Base-by-base conservation (phyloP, 495 filamentous ascomycete species). In the Xylaria acuta region DNA sequence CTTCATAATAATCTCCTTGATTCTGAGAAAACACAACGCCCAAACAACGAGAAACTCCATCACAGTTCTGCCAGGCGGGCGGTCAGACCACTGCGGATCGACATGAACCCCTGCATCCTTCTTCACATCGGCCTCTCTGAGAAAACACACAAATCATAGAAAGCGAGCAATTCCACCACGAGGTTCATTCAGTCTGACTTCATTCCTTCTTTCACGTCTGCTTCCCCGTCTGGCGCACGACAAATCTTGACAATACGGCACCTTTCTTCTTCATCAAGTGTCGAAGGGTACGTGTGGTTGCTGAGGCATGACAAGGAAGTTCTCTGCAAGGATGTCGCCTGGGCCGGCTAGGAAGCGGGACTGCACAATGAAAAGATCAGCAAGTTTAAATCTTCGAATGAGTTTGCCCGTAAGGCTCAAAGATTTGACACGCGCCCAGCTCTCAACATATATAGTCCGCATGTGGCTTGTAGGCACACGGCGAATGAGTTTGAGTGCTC, bases 401-500 rank as follows among this genome's bases (percentile, higher is more conserved):
- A 98, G 80, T 72, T 87, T 88, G 8, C 95, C 95, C 67, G 92
- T 94, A 63, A 97, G 80, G 83, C 95, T 98, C 75, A 97, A 78
- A 12, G 86, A 90, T 68, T 84, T 88, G 4, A 96, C 91, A 22
- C 95, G 87, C 2, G 96, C 97, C 91, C 94, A 98, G 36, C 90
- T 94, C 87, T 99, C 96, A 18, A 97, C 87, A 78, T 95, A 98
- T 27, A 98, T 86, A 8, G 95, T 88, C 77, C 86, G 86, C 47
- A 82, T 85, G 64, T 75, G 77, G 69, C 74, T 64, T 14, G 74
- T 75, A 4, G 85, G 85, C 18, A 78, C 72, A 1, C 89, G 32
- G 36, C 79, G 78, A 62, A 88, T 83, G 70, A 94, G 86, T 71
- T 92, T 92, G 63, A 97, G 80, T 2, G 92, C 25, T 34, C 90